These are phyloP conservation scores for Metschnikowia orientalis DNA, from an alignment of 805 yeast species.

Conservation along the genomic window DNA sequence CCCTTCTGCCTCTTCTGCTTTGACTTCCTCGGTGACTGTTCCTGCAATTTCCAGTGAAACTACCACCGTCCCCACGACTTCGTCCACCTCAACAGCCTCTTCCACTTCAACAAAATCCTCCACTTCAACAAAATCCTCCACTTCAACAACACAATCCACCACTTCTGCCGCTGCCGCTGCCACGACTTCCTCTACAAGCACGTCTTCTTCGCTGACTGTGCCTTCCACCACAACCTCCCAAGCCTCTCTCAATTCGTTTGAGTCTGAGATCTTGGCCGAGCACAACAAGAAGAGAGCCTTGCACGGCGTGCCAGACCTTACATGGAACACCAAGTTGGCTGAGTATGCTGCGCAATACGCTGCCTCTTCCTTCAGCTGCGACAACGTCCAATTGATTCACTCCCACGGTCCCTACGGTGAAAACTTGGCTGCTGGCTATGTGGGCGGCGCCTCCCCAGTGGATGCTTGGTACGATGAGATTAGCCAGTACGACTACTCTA, in stretches of 20 bases:
- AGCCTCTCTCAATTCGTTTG: conserved; percentile 17
- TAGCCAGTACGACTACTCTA: conserved; percentile 45
- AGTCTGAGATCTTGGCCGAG: conserved; percentile 28
- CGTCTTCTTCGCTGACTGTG: conserved; percentile 5
- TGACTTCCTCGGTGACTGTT: conserved; percentile 4
- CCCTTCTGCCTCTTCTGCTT: conserved; percentile 1
- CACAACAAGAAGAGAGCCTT: conserved; percentile 37
- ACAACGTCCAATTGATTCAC: conserved; percentile 58
- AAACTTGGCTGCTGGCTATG: conserved; percentile 67
- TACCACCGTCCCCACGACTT: conserved; percentile 1
- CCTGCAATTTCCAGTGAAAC: not conserved
- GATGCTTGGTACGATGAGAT: conserved; percentile 77
- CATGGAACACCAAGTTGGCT: conserved; percentile 33
- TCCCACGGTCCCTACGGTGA: conserved; percentile 71
- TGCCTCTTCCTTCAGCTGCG: conserved; percentile 43
- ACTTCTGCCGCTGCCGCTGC: conserved; percentile 1
- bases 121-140: conserved; percentile 1
- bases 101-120: not conserved
- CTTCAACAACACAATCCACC: not conserved
- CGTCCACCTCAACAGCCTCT: not conserved
- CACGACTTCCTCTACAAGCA: conserved; percentile 5
- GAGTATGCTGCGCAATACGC: conserved; percentile 44
- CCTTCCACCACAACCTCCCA: conserved; percentile 5
- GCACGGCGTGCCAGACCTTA: conserved; percentile 27
- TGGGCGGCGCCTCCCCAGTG: conserved; percentile 53